phyloP scores from a whole-genome alignment of 2,329 filamentous ascomycete species.

The Lasiodiplodia sp. region DNA sequence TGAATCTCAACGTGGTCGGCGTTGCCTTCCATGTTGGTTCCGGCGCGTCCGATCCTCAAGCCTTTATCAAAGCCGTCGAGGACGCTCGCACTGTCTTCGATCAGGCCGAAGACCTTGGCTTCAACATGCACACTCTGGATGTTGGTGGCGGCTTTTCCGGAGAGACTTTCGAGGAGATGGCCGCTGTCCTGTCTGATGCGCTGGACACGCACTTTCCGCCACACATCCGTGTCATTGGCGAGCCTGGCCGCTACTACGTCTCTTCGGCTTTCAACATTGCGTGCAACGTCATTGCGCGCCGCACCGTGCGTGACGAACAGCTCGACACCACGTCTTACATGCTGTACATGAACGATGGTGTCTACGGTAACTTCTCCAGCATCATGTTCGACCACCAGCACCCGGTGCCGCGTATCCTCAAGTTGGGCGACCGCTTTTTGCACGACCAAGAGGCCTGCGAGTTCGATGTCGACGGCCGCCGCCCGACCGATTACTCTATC shows the following conservation, averaged over 20 bases:
- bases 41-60: slow-evolving; percentile 89
- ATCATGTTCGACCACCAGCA: slow-evolving; percentile 99
- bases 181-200: slow-evolving; percentile 77
- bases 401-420: slow-evolving; percentile 82
- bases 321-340: slow-evolving; percentile 80
- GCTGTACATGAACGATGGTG: slow-evolving; percentile 96
- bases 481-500: slow-evolving; percentile 79
- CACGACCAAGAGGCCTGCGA: slow-evolving; percentile 51
- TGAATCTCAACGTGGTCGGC: slow-evolving; percentile 89
- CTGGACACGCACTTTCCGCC: slow-evolving; percentile 89
- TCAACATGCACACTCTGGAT: slow-evolving; percentile 84
- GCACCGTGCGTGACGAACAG: slow-evolving; percentile 78
- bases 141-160: slow-evolving; percentile 92
- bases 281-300: slow-evolving; percentile 93
- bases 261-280: slow-evolving; percentile 92
- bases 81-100: slow-evolving; percentile 91
- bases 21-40: slow-evolving; percentile 99
- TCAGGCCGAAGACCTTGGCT: slow-evolving; percentile 78
- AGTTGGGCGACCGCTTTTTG: slow-evolving; percentile 64
- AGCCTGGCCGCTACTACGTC: slow-evolving; percentile 96
- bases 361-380: slow-evolving; percentile 98
- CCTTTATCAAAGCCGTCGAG: slow-evolving; percentile 88
- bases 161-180: slow-evolving; percentile 92
- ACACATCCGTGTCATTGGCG: slow-evolving; percentile 85
- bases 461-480: slow-evolving; percentile 34